phyloP scores from a whole-genome alignment of 2,329 filamentous ascomycete genomes.

The Fusarium pseudocircinatum region DNA sequence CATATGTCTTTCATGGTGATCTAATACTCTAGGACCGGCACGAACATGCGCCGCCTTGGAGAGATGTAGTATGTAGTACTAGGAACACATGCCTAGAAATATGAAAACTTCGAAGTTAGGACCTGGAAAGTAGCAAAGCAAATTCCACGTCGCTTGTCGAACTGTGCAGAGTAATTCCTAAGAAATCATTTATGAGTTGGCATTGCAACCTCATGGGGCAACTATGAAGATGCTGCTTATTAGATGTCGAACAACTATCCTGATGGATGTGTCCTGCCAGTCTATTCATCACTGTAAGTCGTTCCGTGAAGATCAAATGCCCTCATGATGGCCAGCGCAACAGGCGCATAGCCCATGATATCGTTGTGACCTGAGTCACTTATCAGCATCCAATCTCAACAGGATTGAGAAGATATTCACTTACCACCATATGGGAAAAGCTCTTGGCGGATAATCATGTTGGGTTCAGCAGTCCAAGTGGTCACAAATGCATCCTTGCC shows the following conservation, averaged over 20 bases:
- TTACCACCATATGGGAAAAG: conserved; percentile 64
- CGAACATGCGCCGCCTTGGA: neutral
- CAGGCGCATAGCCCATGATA: conserved; percentile 71
- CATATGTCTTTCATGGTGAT: neutral
- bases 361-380: conserved; percentile 70
- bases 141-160: neutral
- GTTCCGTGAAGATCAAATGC: conserved; percentile 63
- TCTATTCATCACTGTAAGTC: conserved; percentile 36
- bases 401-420: conserved; percentile 32
- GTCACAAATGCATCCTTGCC: conserved; percentile 60
- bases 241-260: neutral
- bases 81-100: neutral
- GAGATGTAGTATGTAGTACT: neutral
- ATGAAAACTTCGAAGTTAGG: neutral
- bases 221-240: neutral
- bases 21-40: neutral
- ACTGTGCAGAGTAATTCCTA: neutral
- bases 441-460: conserved; percentile 64
- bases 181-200: neutral
- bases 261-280: neutral
- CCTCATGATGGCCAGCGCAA: conserved; percentile 71
- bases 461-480: conserved; percentile 54
- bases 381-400: neutral
- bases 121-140: neutral
- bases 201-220: neutral